Base-by-base conservation (phyloP, 2,329 filamentous ascomycete genomes). In the Calonectria ilicicola region DNA sequence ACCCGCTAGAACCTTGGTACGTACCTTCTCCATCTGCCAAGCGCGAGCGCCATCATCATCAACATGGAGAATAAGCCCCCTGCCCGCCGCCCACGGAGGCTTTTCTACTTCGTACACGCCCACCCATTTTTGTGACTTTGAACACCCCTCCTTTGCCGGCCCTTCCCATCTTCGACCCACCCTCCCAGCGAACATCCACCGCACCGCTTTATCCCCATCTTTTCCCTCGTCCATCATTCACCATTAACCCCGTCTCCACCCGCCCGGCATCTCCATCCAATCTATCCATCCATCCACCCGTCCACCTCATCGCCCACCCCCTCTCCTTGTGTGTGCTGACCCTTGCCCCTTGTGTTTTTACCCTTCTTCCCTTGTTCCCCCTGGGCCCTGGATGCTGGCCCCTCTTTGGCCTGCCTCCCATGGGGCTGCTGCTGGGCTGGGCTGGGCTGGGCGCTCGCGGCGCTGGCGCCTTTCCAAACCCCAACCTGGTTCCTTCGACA, bases 171-270 rank as follows among this genome's bases (percentile, higher is more conserved):
- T 65, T 71, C 64, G 70, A 29, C 47, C 71, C 73, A 73, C 71
- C 69, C 77, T 78, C 49, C 58, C 40, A 64, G 76, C 77, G 74
- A 78, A 51, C 62, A 35, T 64, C 74, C 76, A 76, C 75, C 73
- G 72, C 76, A 76, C 75, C 73, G 72, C 72, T 67, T 64, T 47
- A 67, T 67, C 69, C 67, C 72, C 74, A 42, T 53, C 47, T 53
- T 42, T 32, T 32, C n/a, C 26, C 29, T 38, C n/a, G 35, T 27
- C 72, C 74, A 73, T 66, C 72, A 73, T 72, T 74, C 67, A 72
- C 72, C 67, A 58, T 72, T 64, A 68, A 62, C 60, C 67, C 29
- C 69, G 53, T 66, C 63, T 60, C 69, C 65, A 69, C 62, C 62
- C 69, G 67, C 42, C 73, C 51, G 68, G 68, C 65, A 73, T 68